phyloP scores from a whole-genome alignment of 495 filamentous ascomycete species.

The Aspergillus sclerotioniger region DNA sequence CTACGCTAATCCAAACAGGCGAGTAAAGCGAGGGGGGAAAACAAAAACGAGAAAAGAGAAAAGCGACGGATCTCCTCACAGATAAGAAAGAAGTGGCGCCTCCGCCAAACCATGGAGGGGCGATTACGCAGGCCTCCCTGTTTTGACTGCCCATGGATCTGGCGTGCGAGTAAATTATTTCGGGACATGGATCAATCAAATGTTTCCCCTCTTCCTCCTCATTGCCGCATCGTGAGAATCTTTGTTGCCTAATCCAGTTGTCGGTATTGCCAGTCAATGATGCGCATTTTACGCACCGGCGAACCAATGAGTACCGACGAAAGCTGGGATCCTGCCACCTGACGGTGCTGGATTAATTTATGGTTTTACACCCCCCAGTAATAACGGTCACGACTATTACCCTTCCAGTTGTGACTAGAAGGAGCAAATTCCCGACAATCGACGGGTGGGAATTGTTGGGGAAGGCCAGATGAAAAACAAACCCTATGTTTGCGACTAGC shows the following conservation, averaged over 20 bases:
- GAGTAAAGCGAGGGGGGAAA: background rate
- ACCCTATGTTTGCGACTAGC: background rate
- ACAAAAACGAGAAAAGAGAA: background rate
- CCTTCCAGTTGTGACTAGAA: background rate
- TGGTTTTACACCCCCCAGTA: background rate
- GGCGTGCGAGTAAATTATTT: background rate
- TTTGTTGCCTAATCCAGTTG: background rate
- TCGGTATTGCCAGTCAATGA: background rate
- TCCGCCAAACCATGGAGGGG: slow-evolving; percentile 7
- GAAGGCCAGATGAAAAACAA: background rate
- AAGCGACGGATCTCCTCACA: background rate
- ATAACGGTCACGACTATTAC: background rate
- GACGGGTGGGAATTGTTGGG: background rate
- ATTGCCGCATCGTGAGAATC: background rate
- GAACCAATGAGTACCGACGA: background rate
- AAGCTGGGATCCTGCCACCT: background rate
- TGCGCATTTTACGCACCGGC: background rate
- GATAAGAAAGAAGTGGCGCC: slow-evolving; percentile 2
- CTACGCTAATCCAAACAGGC: background rate
- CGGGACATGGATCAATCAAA: background rate
- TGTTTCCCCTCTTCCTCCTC: background rate
- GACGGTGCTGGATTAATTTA: background rate
- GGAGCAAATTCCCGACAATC: background rate
- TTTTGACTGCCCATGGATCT: background rate
- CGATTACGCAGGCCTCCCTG: slow-evolving; percentile 8